These are phyloP conservation scores for Yarrowia sp. DNA, from an alignment of 805 yeast species.

Conservation along the genomic window DNA sequence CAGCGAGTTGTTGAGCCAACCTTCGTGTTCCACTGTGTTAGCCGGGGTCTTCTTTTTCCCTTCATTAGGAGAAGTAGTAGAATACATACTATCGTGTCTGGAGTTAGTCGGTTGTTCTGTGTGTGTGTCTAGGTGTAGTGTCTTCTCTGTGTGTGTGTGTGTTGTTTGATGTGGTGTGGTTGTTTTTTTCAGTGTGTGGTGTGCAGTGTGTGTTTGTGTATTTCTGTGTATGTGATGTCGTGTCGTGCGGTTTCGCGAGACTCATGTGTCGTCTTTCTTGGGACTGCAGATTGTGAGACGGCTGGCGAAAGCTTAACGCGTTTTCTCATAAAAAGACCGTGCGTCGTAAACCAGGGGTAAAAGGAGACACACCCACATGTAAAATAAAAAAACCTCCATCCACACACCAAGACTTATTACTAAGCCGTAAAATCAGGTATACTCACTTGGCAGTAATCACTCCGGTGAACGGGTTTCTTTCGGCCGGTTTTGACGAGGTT, in stretches of 20 bases:
- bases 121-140: background rate
- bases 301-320: conserved; percentile 39
- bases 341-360: conserved; percentile 35
- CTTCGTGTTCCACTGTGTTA: conserved; percentile 39
- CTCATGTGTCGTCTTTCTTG: conserved; percentile 22
- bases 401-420: background rate
- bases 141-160: background rate
- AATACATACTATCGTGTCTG: conserved; percentile 36
- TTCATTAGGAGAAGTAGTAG: background rate
- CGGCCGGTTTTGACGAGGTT: background rate
- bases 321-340: conserved; percentile 29
- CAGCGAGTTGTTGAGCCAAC: conserved; percentile 38
- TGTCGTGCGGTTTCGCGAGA: conserved; percentile 35
- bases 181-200: conserved; percentile 1
- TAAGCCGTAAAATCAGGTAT: background rate
- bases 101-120: conserved; percentile 29
- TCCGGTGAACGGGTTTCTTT: conserved; percentile 18
- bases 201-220: background rate
- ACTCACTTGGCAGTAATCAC: conserved; percentile 10
- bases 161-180: background rate
- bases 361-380: conserved; percentile 2
- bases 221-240: conserved; percentile 4
- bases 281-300: conserved; percentile 38
- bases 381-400: too few relatives aligned
- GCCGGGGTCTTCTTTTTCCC: background rate